A percentile compares a stretch with the other conserved stretches of the same genome.
phyloP scores from a whole-genome alignment of 768 basidiomycete genomes.

The Russula lepida region DNA sequence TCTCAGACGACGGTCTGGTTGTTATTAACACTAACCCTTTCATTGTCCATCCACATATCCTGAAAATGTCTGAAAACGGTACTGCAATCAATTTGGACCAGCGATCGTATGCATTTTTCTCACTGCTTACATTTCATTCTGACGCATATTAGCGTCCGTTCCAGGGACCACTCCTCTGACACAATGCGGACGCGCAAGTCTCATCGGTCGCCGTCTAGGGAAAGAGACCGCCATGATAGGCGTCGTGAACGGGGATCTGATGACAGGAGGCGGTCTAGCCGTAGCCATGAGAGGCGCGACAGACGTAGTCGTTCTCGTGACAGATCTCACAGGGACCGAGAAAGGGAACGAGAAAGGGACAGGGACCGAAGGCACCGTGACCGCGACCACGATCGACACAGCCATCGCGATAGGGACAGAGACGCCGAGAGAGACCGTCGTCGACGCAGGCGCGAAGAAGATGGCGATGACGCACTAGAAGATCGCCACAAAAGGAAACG shows the following conservation, averaged over 20 bases:
- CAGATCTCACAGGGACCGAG: constrained; percentile 36
- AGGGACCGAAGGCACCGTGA: constrained; percentile 39
- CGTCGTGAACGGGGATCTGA: constrained; percentile 46
- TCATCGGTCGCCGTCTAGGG: constrained; percentile 63
- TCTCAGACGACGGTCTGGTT: background rate
- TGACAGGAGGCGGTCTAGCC: constrained; percentile 54
- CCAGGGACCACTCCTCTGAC: constrained; percentile 69
- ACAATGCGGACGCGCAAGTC: constrained; percentile 66
- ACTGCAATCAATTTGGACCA: constrained; percentile 16
- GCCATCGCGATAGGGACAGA: constrained; percentile 40
- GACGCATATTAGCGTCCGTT: constrained; percentile 29
- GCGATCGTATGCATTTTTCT: constrained; percentile 18
- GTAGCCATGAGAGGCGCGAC: constrained; percentile 44
- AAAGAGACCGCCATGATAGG: constrained; percentile 48
- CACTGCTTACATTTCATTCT: background rate
- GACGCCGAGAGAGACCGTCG: constrained; percentile 48
- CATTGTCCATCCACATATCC: background rate
- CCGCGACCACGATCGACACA: constrained; percentile 41
- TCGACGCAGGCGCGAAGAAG: constrained; percentile 62
- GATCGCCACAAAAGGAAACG: constrained; percentile 61
- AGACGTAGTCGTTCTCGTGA: constrained; percentile 34
- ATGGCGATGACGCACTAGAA: constrained; percentile 43
- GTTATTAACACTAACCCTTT: constrained; percentile 7
- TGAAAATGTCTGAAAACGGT: constrained; percentile 18
- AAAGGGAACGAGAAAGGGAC: constrained; percentile 41